phyloP scores from a whole-genome alignment of 148 eudicot genomes.

The Rheum nobile region DNA sequence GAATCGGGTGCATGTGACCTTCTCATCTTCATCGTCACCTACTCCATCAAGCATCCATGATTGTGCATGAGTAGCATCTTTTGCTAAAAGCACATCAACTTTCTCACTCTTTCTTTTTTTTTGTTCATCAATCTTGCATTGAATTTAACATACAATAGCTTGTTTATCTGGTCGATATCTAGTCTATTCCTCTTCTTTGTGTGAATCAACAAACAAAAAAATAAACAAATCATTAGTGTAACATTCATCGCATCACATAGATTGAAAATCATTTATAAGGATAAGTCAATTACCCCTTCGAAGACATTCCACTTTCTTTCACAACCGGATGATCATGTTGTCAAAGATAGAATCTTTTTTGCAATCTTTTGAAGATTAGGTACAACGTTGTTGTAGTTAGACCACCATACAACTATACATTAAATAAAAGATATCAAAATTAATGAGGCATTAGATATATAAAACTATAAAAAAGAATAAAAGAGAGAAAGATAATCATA shows the following conservation, averaged over 20 bases:
- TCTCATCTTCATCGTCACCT: too few relatives aligned
- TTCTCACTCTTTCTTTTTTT: too few relatives aligned
- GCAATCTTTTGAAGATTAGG: background rate
- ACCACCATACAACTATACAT: background rate
- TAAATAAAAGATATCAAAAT: background rate
- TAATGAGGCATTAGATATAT: background rate
- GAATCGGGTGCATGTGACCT: too few relatives aligned
- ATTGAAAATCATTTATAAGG: background rate
- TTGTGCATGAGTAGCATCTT: too few relatives aligned
- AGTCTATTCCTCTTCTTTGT: background rate
- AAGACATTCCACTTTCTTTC: background rate
- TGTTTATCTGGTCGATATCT: too few relatives aligned
- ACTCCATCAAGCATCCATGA: too few relatives aligned
- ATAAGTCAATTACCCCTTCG: background rate
- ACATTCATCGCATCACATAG: background rate
- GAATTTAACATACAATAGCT: too few relatives aligned
- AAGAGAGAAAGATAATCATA: background rate
- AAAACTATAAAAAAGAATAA: background rate
- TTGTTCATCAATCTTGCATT: background rate
- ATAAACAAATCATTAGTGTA: background rate
- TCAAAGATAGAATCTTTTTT: background rate
- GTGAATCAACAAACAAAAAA: background rate
- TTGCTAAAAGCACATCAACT: too few relatives aligned
- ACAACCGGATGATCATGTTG: background rate
- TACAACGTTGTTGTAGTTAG: background rate